Conservation (phyloP, 257 asterid species). For the Scutellaria baicalensis region DNA sequence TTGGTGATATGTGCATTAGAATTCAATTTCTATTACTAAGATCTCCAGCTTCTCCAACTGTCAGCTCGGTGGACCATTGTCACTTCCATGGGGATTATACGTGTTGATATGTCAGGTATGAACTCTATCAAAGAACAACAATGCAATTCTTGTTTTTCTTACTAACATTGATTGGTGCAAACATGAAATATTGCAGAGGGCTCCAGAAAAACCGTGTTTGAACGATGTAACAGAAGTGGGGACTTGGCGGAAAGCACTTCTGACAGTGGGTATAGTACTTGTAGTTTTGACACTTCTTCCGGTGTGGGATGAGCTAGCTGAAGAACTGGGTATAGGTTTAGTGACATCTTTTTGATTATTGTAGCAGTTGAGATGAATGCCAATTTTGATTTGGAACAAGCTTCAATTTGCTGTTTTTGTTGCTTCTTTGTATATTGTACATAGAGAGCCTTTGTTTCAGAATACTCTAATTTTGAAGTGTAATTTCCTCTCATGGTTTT, state of each 20-base stretch:
- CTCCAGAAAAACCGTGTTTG: slow-evolving; percentile 88
- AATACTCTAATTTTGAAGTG: too few relatives aligned
- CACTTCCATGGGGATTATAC: slow-evolving; percentile 99
- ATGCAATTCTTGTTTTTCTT: neutral
- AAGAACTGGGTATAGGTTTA: slow-evolving; percentile 64
- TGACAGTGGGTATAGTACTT: slow-evolving; percentile 34
- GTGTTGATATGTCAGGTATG: slow-evolving; percentile 92
- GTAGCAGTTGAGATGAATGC: neutral
- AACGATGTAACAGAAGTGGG: slow-evolving; percentile 96
- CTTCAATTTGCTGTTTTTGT: neutral
- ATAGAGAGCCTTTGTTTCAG: neutral
- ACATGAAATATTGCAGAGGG: slow-evolving; percentile 46
- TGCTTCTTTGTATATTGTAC: neutral
- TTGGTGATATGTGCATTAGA: neutral
- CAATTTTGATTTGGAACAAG: neutral
- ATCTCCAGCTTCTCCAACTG: neutral
- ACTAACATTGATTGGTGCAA: neutral
- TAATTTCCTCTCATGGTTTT: too few relatives aligned
- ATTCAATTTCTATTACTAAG: neutral
- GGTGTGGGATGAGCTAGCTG: slow-evolving; percentile 96
- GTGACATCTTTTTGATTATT: slow-evolving; percentile 6
- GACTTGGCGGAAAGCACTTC: slow-evolving; percentile 11
- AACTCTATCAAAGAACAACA: neutral
- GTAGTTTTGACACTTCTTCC: slow-evolving; percentile 83
- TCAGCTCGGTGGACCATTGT: slow-evolving; percentile 94